phyloP scores from a whole-genome alignment of 345 rosid species.

The Syzygium jambos region DNA sequence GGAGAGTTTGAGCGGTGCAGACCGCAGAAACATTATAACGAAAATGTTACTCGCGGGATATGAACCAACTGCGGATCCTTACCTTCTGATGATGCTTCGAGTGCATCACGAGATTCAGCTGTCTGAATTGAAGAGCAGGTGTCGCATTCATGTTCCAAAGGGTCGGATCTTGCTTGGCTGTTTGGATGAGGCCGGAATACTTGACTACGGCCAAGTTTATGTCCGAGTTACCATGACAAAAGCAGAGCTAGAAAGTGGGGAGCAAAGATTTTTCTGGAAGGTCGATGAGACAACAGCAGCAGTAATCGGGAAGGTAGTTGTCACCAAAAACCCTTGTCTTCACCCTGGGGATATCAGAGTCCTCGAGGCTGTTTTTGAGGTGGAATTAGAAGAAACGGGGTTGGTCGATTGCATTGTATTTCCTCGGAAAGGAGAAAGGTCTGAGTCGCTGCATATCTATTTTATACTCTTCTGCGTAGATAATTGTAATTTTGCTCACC shows the following conservation, averaged over 20 bases:
- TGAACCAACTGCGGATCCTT: conserved; percentile 66
- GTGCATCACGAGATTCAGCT: conserved; percentile 56
- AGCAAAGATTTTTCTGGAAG: conserved; percentile 44
- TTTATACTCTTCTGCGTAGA: not conserved
- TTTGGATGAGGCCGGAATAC: conserved; percentile 67
- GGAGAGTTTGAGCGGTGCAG: conserved; percentile 47
- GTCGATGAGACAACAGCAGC: conserved; percentile 59
- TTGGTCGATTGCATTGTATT: conserved; percentile 71
- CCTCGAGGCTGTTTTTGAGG: conserved; percentile 63
- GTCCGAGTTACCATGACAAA: conserved; percentile 59
- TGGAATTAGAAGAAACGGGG: conserved; percentile 55
- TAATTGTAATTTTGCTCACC: not conserved
- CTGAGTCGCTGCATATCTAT: not conserved
- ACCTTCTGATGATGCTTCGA: conserved; percentile 84
- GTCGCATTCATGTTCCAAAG: conserved; percentile 71
- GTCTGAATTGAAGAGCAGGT: conserved; percentile 60
- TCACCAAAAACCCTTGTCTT: conserved; percentile 94
- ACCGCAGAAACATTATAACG: conserved; percentile 43
- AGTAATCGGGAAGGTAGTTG: conserved; percentile 62
- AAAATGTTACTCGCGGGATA: conserved; percentile 74
- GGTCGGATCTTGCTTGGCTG: conserved; percentile 84
- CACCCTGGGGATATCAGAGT: conserved; percentile 95
- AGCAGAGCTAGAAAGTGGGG: conserved; percentile 43
- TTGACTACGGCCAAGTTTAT: conserved; percentile 84
- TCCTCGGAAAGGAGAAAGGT: conserved; percentile 87